Evolutionary conservation across 2,329 filamentous ascomycete species (phyloP).

Genomic region (Claviceps sp.): DNA sequence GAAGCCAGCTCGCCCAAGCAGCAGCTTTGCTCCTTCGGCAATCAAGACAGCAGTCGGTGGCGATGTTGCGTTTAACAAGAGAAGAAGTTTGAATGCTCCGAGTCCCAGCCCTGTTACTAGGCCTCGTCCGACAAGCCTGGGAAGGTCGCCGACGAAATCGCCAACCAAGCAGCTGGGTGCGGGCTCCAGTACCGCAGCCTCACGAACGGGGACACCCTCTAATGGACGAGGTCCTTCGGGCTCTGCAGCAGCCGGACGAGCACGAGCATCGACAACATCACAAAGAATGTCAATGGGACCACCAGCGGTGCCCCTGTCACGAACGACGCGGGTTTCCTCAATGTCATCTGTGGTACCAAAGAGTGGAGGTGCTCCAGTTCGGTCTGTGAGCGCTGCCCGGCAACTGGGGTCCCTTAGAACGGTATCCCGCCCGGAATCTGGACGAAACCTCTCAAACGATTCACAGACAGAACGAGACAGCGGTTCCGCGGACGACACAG

Average conservation of each 20-base stretch:
- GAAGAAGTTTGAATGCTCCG: slow-evolving; percentile 57
- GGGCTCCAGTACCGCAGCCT: slow-evolving; percentile 44
- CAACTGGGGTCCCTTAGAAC: slow-evolving; percentile 23
- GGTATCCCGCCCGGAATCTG: slow-evolving; percentile 23
- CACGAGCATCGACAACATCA: slow-evolving; percentile 41
- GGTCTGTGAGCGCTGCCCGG: slow-evolving; percentile 28
- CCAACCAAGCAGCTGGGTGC: slow-evolving; percentile 58
- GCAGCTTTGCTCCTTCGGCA: slow-evolving; percentile 33
- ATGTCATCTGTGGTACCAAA: slow-evolving; percentile 26
- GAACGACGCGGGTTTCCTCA: slow-evolving; percentile 30
- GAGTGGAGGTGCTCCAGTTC: slow-evolving; percentile 18
- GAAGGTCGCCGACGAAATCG: slow-evolving; percentile 62
- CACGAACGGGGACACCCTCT: slow-evolving; percentile 52
- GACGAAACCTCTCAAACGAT: slow-evolving; percentile 33
- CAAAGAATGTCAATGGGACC: slow-evolving; percentile 56
- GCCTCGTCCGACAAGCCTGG: slow-evolving; percentile 41
- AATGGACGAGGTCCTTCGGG: slow-evolving; percentile 34
- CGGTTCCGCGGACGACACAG: slow-evolving; percentile 20
- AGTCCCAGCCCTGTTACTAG: slow-evolving; percentile 60
- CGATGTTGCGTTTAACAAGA: slow-evolving; percentile 43
- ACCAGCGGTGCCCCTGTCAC: slow-evolving; percentile 35
- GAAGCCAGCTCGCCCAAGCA: slow-evolving; percentile 34
- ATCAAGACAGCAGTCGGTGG: slow-evolving; percentile 25
- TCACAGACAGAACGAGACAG: slow-evolving; percentile 30
- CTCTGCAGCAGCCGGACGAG: slow-evolving; percentile 20